phyloP scores from a whole-genome alignment of 352 stramenopile species.

The Phytophthora tubulina region DNA sequence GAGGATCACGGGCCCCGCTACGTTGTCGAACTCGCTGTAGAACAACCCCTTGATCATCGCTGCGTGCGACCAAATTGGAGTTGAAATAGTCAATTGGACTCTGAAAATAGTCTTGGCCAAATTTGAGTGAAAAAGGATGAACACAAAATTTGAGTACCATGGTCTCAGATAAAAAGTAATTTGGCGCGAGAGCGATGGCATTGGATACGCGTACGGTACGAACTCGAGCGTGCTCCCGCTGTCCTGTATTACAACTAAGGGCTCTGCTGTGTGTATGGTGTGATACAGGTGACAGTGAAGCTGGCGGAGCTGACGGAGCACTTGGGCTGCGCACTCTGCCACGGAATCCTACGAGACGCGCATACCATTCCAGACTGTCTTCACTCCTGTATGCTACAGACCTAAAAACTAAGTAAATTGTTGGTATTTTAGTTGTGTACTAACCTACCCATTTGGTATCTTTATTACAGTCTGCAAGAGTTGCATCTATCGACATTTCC shows the following conservation, averaged over 20 bases:
- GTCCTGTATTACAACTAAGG: neutral
- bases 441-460: neutral
- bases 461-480: slow-evolving; percentile 80
- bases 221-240: neutral
- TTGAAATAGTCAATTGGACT: neutral
- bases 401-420: neutral
- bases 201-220: slow-evolving; percentile 44
- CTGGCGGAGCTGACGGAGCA: slow-evolving; percentile 68
- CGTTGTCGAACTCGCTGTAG: slow-evolving; percentile 94
- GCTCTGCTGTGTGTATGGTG: neutral
- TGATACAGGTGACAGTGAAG: slow-evolving; percentile 56
- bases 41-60: slow-evolving; percentile 89
- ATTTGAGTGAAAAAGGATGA: too few species aligned
- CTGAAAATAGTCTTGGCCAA: neutral
- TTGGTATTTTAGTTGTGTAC: neutral
- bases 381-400: slow-evolving; percentile 68
- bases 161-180: slow-evolving; percentile 20
- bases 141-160: neutral
- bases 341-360: slow-evolving; percentile 73
- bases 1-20: slow-evolving; percentile 89
- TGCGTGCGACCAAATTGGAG: too few species aligned
- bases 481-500: slow-evolving; percentile 85
- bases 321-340: slow-evolving; percentile 74
- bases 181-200: slow-evolving; percentile 34
- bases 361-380: slow-evolving; percentile 88